Percentiles rank a stretch among this genome's conserved stretches.
phyloP scores from a whole-genome alignment of 1,139 yeast genomes.

The Oligophagozyma castellii region DNA sequence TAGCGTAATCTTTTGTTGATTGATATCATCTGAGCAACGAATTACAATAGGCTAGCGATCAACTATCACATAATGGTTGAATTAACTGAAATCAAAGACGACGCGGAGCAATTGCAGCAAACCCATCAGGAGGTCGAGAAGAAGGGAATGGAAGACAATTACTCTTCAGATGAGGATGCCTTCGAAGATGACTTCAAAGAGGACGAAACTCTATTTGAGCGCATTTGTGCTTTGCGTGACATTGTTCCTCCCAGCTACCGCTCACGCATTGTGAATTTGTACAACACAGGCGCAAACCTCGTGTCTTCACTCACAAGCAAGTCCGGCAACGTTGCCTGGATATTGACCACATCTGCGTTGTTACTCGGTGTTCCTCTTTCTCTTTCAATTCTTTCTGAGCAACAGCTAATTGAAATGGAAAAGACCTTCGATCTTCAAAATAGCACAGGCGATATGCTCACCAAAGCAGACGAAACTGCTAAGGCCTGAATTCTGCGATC shows the following conservation, averaged over 20 bases:
- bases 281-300: conserved; percentile 27
- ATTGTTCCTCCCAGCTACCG: conserved; percentile 85
- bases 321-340: conserved; percentile 74
- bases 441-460: conserved; percentile 71
- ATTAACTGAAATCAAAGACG: conserved; percentile 23
- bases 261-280: conserved; percentile 27
- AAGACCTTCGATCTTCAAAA: conserved; percentile 81
- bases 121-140: conserved; percentile 12
- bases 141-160: conserved; percentile 29
- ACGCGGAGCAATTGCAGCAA: conserved; percentile 10
- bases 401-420: conserved; percentile 88
- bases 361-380: conserved; percentile 89
- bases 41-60: too few species aligned
- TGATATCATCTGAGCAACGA: too few species aligned
- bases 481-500: too few species aligned
- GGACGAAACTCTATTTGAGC: conserved; percentile 73
- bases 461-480: conserved; percentile 43
- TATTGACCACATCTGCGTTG: conserved; percentile 67
- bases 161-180: conserved; percentile 46
- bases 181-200: conserved; percentile 67
- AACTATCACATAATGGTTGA: conserved; percentile 24
- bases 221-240: conserved; percentile 83
- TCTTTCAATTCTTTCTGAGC: conserved; percentile 79
- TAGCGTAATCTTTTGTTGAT: too few species aligned
- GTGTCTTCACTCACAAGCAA: conserved; percentile 37